Evolutionary conservation across 192 early-diverging fungal genomes (phyloP).

Genomic region (Spizellomyces punctatus): DNA sequence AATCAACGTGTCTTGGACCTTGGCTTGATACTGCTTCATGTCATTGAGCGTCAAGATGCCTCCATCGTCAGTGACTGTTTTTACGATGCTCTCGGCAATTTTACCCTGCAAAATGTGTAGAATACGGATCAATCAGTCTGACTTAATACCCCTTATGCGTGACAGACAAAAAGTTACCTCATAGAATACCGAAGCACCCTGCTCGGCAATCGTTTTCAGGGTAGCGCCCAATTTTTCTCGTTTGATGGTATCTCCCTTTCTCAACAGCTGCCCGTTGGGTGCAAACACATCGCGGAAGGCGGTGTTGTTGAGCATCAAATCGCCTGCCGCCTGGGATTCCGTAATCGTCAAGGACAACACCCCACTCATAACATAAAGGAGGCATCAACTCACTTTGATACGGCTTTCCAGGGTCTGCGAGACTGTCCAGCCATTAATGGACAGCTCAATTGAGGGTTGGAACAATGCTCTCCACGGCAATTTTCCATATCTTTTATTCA

Average conservation of each 20-base stretch:
- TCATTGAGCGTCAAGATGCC: constrained; percentile 82
- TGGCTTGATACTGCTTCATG: constrained; percentile 65
- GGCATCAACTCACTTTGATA: constrained; percentile 22
- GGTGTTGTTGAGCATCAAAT: constrained; percentile 42
- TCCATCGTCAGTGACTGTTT: constrained; percentile 60
- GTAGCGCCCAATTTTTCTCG: constrained; percentile 34
- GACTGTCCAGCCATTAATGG: constrained; percentile 73
- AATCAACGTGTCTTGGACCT: constrained; percentile 60
- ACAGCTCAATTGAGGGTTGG: constrained; percentile 72
- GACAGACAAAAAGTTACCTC: constrained; percentile 4
- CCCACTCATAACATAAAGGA: background rate
- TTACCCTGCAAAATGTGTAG: constrained; percentile 23
- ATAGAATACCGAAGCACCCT: constrained; percentile 50
- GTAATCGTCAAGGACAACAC: too few species aligned
- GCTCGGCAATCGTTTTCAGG: constrained; percentile 39
- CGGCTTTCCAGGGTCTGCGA: constrained; percentile 48
- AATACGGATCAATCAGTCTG: background rate
- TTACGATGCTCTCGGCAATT: constrained; percentile 70
- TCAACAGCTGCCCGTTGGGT: constrained; percentile 67
- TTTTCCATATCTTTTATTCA: constrained; percentile 61
- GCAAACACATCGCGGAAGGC: constrained; percentile 65
- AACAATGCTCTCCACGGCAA: constrained; percentile 83
- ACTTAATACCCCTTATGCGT: background rate
- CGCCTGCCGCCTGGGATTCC: background rate
- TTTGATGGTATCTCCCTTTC: constrained; percentile 62